Evolutionary conservation across 805 yeast species (phyloP).

Genomic region (Candida fluviatilis): DNA sequence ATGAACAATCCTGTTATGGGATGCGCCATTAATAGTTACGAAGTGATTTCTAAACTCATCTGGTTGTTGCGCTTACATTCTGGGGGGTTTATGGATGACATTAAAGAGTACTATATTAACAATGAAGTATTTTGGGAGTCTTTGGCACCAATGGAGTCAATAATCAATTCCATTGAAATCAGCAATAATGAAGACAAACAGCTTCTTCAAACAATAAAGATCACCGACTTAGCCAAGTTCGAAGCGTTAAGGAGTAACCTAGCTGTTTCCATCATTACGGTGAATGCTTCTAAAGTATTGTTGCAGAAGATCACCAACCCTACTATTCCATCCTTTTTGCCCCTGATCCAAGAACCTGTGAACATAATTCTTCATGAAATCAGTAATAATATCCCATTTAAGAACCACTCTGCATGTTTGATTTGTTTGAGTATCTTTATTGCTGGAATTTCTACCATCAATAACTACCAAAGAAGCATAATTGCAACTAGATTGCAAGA

Average conservation of each 20-base stretch:
- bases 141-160: neutral
- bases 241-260: constrained; percentile 4
- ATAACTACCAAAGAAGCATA: constrained; percentile 1
- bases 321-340: constrained; percentile 5
- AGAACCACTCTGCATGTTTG: constrained; percentile 5
- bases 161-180: neutral
- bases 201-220: constrained; percentile 1
- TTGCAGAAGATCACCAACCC: constrained; percentile 6
- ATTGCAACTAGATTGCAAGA: constrained; percentile 1
- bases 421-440: constrained; percentile 4
- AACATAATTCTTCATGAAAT: constrained; percentile 4
- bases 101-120: neutral
- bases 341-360: constrained; percentile 6
- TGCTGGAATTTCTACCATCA: constrained; percentile 3
- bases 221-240: neutral
- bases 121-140: constrained; percentile 3
- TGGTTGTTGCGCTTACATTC: constrained; percentile 7
- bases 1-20: constrained; percentile 6
- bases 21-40: constrained; percentile 3
- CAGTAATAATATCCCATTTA: constrained; percentile 1
- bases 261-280: constrained; percentile 5
- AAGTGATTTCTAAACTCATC: constrained; percentile 4
- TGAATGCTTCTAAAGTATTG: constrained; percentile 4
- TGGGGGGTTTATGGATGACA: neutral
- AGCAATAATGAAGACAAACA: neutral